phyloP scores from a whole-genome alignment of 164 flowering plant genomes.

The Houttuynia cordata region DNA sequence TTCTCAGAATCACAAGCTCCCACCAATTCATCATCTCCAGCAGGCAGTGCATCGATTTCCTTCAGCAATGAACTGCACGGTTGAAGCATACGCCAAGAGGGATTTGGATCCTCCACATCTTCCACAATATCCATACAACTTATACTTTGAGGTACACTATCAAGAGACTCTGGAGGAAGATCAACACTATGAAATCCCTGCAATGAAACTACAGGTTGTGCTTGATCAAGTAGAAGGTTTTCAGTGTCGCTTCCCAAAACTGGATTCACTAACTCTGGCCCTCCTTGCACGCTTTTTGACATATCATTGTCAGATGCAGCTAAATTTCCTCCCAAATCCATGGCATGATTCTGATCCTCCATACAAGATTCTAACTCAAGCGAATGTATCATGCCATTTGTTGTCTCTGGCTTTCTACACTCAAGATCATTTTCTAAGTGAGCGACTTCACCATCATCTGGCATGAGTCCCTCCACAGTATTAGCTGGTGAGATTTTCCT shows the following conservation, averaged over 20 bases:
- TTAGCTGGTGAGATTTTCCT: slow-evolving; percentile 5
- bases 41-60: slow-evolving; percentile 10
- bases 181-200: not conserved
- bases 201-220: not conserved
- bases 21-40: slow-evolving; percentile 9
- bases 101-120: slow-evolving; percentile 11
- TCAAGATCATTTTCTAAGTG: slow-evolving; percentile 33
- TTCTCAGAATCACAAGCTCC: not conserved
- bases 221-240: slow-evolving; percentile 5
- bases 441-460: slow-evolving; percentile 27
- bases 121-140: slow-evolving; percentile 5
- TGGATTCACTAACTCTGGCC: not conserved
- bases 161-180: not conserved
- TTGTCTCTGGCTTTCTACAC: slow-evolving; percentile 9
- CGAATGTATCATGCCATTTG: slow-evolving; percentile 10
- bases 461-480: slow-evolving; percentile 3
- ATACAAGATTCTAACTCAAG: not conserved
- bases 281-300: slow-evolving; percentile 21
- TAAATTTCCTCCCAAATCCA: slow-evolving; percentile 6
- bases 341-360: not conserved
- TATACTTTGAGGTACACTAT: slow-evolving; percentile 6
- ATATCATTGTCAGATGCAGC: slow-evolving; percentile 10
- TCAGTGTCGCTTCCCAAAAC: slow-evolving; percentile 2
- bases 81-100: slow-evolving; percentile 15
- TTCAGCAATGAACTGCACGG: slow-evolving; percentile 29